These are phyloP conservation scores for Schizonepeta tenuifolia DNA, from an alignment of 257 asterid genomes.

Conservation along the genomic window DNA sequence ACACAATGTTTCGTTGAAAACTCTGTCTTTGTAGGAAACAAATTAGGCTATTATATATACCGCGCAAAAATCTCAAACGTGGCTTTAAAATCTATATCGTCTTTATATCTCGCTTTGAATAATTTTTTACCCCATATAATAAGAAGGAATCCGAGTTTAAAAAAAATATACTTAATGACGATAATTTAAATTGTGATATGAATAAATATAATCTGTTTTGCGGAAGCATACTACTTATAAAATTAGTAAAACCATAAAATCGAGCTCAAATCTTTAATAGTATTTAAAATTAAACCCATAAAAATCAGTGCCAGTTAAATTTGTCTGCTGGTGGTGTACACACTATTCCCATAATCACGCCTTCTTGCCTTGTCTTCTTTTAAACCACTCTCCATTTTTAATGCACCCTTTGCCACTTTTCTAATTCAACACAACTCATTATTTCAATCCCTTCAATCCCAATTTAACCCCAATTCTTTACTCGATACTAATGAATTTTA, in stretches of 20 bases:
- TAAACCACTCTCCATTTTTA: slow-evolving; percentile 42
- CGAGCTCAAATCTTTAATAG: not conserved
- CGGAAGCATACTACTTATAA: not conserved
- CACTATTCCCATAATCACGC: slow-evolving; percentile 47
- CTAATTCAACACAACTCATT: slow-evolving; percentile 38
- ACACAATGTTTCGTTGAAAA: slow-evolving; percentile 27
- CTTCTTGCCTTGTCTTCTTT: slow-evolving; percentile 54
- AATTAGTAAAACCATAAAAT: not conserved
- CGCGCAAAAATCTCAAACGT: not conserved
- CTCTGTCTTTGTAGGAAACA: slow-evolving; percentile 3
- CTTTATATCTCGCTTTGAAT: not conserved
- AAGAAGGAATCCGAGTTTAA: not conserved
- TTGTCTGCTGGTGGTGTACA: slow-evolving; percentile 40
- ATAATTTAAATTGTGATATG: not conserved
- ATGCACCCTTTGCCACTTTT: slow-evolving; percentile 42
- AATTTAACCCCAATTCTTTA: slow-evolving; percentile 21
- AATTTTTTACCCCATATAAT: not conserved
- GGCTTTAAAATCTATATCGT: not conserved
- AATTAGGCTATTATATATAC: not conserved
- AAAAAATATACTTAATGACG: not conserved
- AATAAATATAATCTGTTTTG: not conserved
- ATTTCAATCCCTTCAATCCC: slow-evolving; percentile 41
- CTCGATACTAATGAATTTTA: not conserved
- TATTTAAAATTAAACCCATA: not conserved
- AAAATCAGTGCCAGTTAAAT: slow-evolving; percentile 34